phyloP scores from a whole-genome alignment of 768 basidiomycete genomes.

The Lactifluus echinatus region DNA sequence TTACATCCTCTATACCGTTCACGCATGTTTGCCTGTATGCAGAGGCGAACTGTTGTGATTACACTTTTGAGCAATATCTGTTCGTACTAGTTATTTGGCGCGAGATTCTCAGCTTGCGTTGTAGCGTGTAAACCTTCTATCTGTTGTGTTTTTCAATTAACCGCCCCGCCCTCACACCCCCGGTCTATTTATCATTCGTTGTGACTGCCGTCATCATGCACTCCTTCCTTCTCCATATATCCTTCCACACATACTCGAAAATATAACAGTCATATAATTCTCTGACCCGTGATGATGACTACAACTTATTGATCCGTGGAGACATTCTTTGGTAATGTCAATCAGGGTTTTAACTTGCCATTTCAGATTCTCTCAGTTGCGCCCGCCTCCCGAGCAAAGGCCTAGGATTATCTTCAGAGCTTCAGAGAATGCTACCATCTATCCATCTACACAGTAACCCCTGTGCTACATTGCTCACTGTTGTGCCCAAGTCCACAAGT shows the following conservation, averaged over 20 bases:
- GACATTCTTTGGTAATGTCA: no score
- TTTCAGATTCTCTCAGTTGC: no score
- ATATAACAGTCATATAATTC: slow-evolving; percentile 8
- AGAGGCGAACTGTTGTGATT: slow-evolving; percentile 2
- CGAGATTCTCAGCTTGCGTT: slow-evolving; percentile 3
- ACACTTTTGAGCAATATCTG: slow-evolving; percentile 7
- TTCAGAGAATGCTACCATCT: no score
- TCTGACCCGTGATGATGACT: no score
- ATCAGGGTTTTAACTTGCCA: no score
- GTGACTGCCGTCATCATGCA: background rate
- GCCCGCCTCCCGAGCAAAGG: no score
- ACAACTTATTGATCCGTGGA: no score
- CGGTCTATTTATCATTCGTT: slow-evolving; percentile 9
- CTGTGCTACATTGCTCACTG: no score
- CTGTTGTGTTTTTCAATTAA: background rate
- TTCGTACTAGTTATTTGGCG: slow-evolving; percentile 15
- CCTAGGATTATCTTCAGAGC: no score
- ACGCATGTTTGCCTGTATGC: background rate
- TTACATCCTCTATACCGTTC: slow-evolving; percentile 2
- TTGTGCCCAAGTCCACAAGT: no score
- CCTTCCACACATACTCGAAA: slow-evolving; percentile 1
- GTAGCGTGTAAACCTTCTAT: slow-evolving; percentile 11
- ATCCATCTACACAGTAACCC: no score
- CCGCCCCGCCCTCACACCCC: background rate
- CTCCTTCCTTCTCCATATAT: background rate